phyloP scores from a whole-genome alignment of 768 basidiomycete genomes.

The Xerocomus brunneocitrinus region DNA sequence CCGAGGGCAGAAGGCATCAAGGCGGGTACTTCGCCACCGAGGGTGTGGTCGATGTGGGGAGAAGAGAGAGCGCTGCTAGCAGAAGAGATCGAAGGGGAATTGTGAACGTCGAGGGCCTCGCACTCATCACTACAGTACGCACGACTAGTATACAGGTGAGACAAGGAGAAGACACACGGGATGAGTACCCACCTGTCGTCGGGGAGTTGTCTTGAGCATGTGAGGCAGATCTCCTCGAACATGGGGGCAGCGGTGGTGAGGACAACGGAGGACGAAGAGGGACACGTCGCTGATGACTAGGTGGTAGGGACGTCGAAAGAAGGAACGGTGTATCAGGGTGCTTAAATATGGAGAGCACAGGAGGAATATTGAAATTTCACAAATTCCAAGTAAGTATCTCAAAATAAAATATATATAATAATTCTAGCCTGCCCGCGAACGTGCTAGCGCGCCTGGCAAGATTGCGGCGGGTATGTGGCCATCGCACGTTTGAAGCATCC shows the following conservation, averaged over 20 bases:
- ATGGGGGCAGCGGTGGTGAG: constrained; percentile 34
- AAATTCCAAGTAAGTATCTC: constrained; percentile 22
- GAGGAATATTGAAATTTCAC: constrained; percentile 34
- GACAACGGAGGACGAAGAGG: background rate
- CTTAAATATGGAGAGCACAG: constrained; percentile 37
- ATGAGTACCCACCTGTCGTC: constrained; percentile 53
- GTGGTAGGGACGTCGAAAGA: constrained; percentile 17
- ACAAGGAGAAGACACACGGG: constrained; percentile 9
- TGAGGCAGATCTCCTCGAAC: constrained; percentile 78
- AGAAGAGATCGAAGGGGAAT: constrained; percentile 64
- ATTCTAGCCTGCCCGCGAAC: constrained; percentile 8
- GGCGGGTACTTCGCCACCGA: constrained; percentile 61
- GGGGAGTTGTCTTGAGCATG: constrained; percentile 61
- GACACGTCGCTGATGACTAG: constrained; percentile 6
- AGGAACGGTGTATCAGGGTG: constrained; percentile 14
- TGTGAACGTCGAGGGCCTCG: constrained; percentile 50
- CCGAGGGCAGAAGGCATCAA: constrained; percentile 58
- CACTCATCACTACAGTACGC: constrained; percentile 72
- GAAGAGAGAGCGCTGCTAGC: constrained; percentile 65
- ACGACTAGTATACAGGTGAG: constrained; percentile 40
- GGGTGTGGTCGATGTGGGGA: constrained; percentile 51
- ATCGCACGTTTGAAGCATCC: constrained; percentile 17
- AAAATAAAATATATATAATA: constrained; percentile 6
- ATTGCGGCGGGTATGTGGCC: background rate
- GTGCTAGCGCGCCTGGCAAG: background rate